Base-by-base conservation (phyloP, 371 early-diverging fungal genomes). In the Mortierella sp. region DNA sequence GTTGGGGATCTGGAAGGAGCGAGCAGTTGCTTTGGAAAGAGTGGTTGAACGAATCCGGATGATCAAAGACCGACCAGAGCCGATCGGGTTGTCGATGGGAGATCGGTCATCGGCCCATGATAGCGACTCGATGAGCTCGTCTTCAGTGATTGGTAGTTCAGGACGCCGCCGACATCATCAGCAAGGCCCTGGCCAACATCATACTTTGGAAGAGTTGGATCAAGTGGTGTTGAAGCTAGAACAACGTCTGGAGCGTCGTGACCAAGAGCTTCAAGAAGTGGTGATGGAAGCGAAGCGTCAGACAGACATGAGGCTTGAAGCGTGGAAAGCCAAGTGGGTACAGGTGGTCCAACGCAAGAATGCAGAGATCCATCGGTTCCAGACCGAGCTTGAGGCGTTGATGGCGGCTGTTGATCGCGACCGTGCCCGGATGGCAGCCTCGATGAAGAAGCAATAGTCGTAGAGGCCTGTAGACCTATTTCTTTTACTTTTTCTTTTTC, bases 261-360 rank as follows among this genome's bases (percentile, higher is more conserved):
- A 77, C n/a, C 79, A 77, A 21, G 79, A 77, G 60, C 62, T 77
- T n/a, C 79, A 72, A 52, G 79, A 77, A 16, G 73, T 77, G 9
- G 79, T 77, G 2, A 59, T 62, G 55, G 79, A 77, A 44, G 79
- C 79, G 5, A 68, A 72, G 55, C 63, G 79, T 11, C 79, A 77
- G 60, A 68, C 79, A 48, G 79, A 77, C 37, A 60, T 59, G 46
- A 56, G 79, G 19, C 55, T 77, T 29, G 79, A 77, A 48, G 69
- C 66, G 1, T 77, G 79, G 79, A 77, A 77, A 45, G 60, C 72
- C 62, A 77, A 77, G 47, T 77, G 79, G 79, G 79, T 77, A 7
- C 79, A 77, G 43, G 79, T 77, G 16, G 79, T 77, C 3, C 79
- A 77, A 50, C 79, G 79, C 59, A 77, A 77, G 70, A 77, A 77